These are phyloP conservation scores for Candida silvicultrix DNA, from an alignment of 805 yeast species.

Conservation along the genomic window DNA sequence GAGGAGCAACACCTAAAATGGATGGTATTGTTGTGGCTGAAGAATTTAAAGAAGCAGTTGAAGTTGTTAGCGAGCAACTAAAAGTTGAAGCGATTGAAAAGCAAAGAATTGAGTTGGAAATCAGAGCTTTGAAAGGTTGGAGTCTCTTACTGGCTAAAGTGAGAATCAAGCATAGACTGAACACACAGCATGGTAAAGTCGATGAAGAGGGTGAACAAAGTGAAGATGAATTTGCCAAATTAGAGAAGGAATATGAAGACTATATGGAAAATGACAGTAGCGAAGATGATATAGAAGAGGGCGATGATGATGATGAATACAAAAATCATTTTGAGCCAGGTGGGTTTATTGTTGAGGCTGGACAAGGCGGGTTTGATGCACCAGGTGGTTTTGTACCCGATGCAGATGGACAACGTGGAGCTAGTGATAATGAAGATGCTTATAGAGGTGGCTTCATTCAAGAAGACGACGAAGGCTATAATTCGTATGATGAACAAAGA, in stretches of 20 bases:
- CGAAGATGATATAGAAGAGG: conserved; percentile 13
- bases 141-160: conserved; percentile 36
- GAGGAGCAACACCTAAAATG: conserved; percentile 52
- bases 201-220: conserved; percentile 7
- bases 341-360: conserved; percentile 8
- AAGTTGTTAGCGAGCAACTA: conserved; percentile 41
- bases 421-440: conserved; percentile 5
- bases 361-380: conserved; percentile 1
- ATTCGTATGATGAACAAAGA: conserved; percentile 1
- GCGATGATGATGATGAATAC: conserved; percentile 1
- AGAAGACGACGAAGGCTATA: conserved; percentile 3
- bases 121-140: conserved; percentile 44
- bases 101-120: conserved; percentile 35
- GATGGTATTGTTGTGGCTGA: conserved; percentile 73
- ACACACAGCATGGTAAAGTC: conserved; percentile 37
- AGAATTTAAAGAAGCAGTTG: conserved; percentile 56
- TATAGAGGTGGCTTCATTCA: conserved; percentile 10
- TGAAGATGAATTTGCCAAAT: conserved; percentile 7
- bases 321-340: not conserved
- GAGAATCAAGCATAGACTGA: conserved; percentile 35
- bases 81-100: conserved; percentile 36
- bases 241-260: conserved; percentile 16
- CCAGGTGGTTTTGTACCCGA: conserved; percentile 8
- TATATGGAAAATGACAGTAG: conserved; percentile 14
- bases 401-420: conserved; percentile 8